Evolutionary conservation across 208 protist genomes (phyloP).

Genomic region (Acanthamoeba castellanii): DNA sequence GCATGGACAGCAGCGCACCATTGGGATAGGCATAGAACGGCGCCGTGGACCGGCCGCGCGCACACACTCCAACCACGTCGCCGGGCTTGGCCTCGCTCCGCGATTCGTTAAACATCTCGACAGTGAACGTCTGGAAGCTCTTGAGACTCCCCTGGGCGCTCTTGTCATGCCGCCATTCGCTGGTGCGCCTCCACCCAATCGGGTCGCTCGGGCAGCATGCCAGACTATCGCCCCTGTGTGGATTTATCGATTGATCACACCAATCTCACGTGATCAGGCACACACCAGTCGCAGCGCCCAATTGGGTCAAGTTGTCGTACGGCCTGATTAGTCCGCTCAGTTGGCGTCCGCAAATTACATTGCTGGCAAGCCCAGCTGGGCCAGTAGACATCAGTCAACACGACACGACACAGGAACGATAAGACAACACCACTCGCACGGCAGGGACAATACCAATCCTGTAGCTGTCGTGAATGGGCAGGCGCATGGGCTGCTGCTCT

Average conservation of each 20-base stretch:
- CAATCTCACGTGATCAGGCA: no score
- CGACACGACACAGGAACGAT: not conserved
- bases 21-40: not conserved
- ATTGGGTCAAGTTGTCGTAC: no score
- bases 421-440: no score
- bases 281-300: no score
- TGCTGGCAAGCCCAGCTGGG: not conserved
- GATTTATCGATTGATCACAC: not conserved
- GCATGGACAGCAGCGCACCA: not conserved
- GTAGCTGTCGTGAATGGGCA: not conserved
- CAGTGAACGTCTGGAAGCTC: not conserved
- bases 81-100: not conserved
- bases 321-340: not conserved
- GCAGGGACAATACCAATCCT: not conserved
- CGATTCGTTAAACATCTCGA: not conserved
- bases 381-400: not conserved
- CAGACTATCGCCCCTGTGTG: not conserved
- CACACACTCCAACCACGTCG: not conserved
- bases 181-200: not conserved
- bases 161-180: no score
- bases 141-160: not conserved
- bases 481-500: not conserved
- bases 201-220: not conserved
- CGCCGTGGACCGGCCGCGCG: not conserved
- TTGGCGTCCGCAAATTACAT: not conserved